phyloP scores from a whole-genome alignment of 352 stramenopile species.

The Phytophthora macrochlamydospora region DNA sequence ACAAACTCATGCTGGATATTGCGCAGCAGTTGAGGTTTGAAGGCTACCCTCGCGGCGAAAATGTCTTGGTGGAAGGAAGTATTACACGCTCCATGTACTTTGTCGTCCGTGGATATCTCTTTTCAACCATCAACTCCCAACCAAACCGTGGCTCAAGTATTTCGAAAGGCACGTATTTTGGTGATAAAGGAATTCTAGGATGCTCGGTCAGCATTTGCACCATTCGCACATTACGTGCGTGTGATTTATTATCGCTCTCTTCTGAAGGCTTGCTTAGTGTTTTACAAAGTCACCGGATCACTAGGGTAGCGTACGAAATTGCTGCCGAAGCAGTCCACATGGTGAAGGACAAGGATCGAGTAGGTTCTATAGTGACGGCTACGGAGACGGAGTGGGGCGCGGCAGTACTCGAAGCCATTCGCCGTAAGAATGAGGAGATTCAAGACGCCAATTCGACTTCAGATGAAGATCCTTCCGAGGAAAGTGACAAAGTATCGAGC shows the following conservation, averaged over 20 bases:
- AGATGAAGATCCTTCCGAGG: background rate
- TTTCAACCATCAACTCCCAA: constrained; percentile 37
- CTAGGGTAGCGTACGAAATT: constrained; percentile 49
- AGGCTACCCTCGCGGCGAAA: constrained; percentile 62
- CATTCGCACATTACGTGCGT: constrained; percentile 56
- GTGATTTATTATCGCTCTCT: constrained; percentile 59
- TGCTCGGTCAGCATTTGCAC: constrained; percentile 57
- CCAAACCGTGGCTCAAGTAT: constrained; percentile 31
- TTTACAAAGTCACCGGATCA: constrained; percentile 47
- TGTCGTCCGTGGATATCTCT: constrained; percentile 56
- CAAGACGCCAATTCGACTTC: constrained; percentile 2
- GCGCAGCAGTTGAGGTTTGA: constrained; percentile 60
- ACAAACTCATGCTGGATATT: constrained; percentile 43
- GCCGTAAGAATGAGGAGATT: constrained; percentile 31
- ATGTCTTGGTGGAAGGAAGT: constrained; percentile 65
- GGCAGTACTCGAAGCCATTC: constrained; percentile 38
- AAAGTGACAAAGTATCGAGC: background rate
- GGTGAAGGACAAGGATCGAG: constrained; percentile 17
- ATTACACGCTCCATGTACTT: constrained; percentile 78
- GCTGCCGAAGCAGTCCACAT: constrained; percentile 29
- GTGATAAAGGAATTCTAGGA: constrained; percentile 54
- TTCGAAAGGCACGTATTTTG: constrained; percentile 65
- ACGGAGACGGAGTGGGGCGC: constrained; percentile 55
- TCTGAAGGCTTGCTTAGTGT: constrained; percentile 47
- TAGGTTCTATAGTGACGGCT: constrained; percentile 11